phyloP scores from a whole-genome alignment of 73 alveolate genomes.

The Paramecium bursaria region DNA sequence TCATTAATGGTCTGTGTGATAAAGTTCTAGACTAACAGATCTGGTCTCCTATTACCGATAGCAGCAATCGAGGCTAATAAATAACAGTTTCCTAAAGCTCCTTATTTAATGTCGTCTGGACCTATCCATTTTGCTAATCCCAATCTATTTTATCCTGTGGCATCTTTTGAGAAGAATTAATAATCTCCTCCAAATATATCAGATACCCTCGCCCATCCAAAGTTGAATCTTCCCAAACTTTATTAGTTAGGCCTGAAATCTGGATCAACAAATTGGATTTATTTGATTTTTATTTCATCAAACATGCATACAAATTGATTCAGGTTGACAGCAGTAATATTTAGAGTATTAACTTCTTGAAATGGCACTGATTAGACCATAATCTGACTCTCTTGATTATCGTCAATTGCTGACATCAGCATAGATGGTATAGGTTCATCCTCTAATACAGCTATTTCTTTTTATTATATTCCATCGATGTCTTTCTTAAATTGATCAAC shows the following conservation, averaged over 20 bases:
- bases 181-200: conserved; percentile 6
- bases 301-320: conserved; percentile 2
- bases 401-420: too few relatives aligned
- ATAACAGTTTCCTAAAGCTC: conserved; percentile 94
- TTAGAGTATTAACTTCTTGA: neutral
- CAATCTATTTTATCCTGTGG: conserved; percentile 37
- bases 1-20: conserved; percentile 79
- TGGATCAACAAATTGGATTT: neutral
- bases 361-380: too few relatives aligned
- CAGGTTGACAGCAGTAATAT: neutral
- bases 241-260: neutral
- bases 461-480: neutral
- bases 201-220: neutral
- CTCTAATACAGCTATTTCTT: neutral
- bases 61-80: conserved; percentile 88
- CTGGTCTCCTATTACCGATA: conserved; percentile 80
- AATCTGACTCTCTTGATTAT: too few relatives aligned
- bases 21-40: conserved; percentile 71
- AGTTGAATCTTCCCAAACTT: conserved; percentile 2
- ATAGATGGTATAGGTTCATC: neutral
- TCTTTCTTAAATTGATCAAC: neutral
- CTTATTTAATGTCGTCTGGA: conserved; percentile 92
- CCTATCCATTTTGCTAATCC: conserved; percentile 64
- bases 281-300: conserved; percentile 21
- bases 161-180: conserved; percentile 26